Conservation (phyloP, 2,329 filamentous ascomycete genomes). For the Cordyceps cicadae region DNA sequence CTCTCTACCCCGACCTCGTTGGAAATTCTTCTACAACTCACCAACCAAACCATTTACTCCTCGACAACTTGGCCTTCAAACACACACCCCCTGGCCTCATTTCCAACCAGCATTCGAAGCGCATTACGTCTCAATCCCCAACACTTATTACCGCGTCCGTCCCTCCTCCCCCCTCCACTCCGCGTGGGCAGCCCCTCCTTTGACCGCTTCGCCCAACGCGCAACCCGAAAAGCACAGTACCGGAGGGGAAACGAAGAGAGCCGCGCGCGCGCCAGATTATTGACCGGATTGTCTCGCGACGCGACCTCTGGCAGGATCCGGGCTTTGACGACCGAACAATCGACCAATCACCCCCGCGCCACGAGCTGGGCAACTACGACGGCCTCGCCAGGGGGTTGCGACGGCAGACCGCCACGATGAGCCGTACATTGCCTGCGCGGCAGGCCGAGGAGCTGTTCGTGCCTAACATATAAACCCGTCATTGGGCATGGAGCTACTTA, state of each 20-base stretch:
- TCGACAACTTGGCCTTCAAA: neutral
- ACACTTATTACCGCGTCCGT: neutral
- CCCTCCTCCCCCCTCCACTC: constrained; percentile 9
- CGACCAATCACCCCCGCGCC: neutral
- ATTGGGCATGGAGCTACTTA: neutral
- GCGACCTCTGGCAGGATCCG: constrained; percentile 4
- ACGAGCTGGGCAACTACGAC: neutral
- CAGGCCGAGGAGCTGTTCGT: constrained; percentile 86
- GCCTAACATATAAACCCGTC: neutral
- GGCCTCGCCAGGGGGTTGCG: constrained; percentile 2
- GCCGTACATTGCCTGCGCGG: constrained; percentile 64
- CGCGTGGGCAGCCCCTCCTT: constrained; percentile 5
- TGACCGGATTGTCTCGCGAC: constrained; percentile 6
- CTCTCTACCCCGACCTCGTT: neutral
- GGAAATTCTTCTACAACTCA: neutral
- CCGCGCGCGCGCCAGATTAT: neutral
- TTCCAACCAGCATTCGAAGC: neutral
- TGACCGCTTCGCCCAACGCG: constrained; percentile 9
- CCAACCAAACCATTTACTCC: neutral
- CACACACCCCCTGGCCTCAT: neutral
- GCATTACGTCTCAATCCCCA: neutral
- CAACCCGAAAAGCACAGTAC: neutral
- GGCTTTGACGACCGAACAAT: neutral
- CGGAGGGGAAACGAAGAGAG: neutral
- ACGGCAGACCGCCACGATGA: constrained; percentile 43